Evolutionary conservation across 257 asterid genomes (phyloP).

Genomic region (Petunia axillaris): DNA sequence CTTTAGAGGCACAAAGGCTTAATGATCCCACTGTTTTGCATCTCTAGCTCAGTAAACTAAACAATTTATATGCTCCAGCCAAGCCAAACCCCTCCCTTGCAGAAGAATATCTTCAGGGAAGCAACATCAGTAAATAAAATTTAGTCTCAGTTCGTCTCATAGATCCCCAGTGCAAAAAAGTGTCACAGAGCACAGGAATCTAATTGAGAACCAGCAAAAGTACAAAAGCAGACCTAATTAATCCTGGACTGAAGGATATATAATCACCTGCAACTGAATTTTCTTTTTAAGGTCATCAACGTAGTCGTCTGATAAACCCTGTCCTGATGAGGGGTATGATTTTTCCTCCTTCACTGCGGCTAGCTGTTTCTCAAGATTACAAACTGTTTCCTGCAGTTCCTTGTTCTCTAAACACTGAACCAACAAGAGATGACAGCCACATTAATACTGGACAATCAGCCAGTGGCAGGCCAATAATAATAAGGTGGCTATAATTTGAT

Average conservation of each 20-base stretch:
- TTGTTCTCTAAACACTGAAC: conserved; percentile 73
- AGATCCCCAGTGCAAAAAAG: background rate
- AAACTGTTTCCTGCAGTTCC: conserved; percentile 66
- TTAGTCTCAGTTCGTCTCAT: background rate
- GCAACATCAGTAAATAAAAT: background rate
- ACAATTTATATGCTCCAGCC: background rate
- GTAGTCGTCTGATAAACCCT: conserved; percentile 55
- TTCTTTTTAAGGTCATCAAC: conserved; percentile 67
- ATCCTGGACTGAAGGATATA: conserved; percentile 6
- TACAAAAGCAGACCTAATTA: background rate
- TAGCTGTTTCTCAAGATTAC: conserved; percentile 70
- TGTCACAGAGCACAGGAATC: background rate
- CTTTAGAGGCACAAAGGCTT: conserved; percentile 16
- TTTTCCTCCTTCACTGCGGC: conserved; percentile 52
- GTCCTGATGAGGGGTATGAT: conserved; percentile 45
- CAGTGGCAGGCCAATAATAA: background rate
- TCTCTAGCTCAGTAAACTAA: conserved; percentile 9
- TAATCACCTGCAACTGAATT: conserved; percentile 77
- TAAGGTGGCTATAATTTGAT: background rate
- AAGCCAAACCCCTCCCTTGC: background rate
- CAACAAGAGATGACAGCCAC: conserved; percentile 31
- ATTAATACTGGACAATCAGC: background rate
- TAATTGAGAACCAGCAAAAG: background rate
- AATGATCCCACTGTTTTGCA: background rate
- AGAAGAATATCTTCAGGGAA: background rate